Conservation (phyloP, 1,284 basidiomycete species). For the Cutaneotrichosporon curvatum region DNA sequence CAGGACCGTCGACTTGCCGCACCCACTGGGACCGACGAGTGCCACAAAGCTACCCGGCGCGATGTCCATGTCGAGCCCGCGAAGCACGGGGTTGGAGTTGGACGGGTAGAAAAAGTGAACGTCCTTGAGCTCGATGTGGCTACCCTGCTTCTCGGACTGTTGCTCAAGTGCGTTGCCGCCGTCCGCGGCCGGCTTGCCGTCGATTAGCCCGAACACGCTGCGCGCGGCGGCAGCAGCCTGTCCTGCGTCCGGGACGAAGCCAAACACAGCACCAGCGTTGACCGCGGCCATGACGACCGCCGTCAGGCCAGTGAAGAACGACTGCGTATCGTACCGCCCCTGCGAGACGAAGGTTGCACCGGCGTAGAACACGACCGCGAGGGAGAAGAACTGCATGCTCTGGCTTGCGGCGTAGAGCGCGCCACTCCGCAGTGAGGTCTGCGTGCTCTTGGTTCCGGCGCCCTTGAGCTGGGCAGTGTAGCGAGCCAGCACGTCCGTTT, state of each 20-base stretch:
- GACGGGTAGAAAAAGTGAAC: slow-evolving; percentile 96
- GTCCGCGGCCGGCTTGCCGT: slow-evolving; percentile 68
- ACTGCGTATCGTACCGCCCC: slow-evolving; percentile 52
- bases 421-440: slow-evolving; percentile 64
- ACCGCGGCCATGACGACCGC: slow-evolving; percentile 40
- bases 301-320: slow-evolving; percentile 82
- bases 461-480: slow-evolving; percentile 68
- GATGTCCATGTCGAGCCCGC: slow-evolving; percentile 68
- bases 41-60: slow-evolving; percentile 88
- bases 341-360: slow-evolving; percentile 52
- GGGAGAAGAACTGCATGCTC: slow-evolving; percentile 70
- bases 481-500: slow-evolving; percentile 64
- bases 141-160: slow-evolving; percentile 59
- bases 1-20: slow-evolving; percentile 52
- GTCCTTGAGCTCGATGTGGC: slow-evolving; percentile 68
- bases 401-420: slow-evolving; percentile 73
- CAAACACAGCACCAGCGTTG: slow-evolving; percentile 59
- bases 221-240: slow-evolving; percentile 74
- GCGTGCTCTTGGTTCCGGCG: slow-evolving; percentile 60
- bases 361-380: slow-evolving; percentile 60
- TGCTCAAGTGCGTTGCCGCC: too few species aligned
- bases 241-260: slow-evolving; percentile 87
- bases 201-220: slow-evolving; percentile 71
- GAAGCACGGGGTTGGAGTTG: slow-evolving; percentile 73
- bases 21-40: slow-evolving; percentile 79